Base-by-base conservation (phyloP, 495 filamentous ascomycete genomes). In the Penicillium paradoxum region DNA sequence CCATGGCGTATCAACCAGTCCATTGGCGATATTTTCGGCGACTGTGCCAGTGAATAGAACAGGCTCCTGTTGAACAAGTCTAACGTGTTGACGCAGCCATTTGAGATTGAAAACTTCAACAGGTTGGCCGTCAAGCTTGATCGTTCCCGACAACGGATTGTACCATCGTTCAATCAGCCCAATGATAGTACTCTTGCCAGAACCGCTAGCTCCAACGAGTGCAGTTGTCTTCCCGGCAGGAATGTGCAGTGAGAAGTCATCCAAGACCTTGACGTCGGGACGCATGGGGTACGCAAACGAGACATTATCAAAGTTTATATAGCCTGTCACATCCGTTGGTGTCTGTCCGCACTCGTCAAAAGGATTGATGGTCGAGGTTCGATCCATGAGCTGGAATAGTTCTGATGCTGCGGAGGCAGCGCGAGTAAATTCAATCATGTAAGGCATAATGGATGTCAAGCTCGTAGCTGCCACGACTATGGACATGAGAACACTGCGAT, bases 111-210 rank as follows among this genome's bases (percentile, higher is more conserved):
- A 63, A 0, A 72, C 77, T 44, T 76, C 78, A 40, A 93, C 78
- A 54, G 87, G 80, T 36, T 84, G 79, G 11, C 83, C 89, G 59
- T 93, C 91, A 14, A 95, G 74, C 22, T 81, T 78, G 13, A 95
- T 80, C 13, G 78, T 64, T 24, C 90, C 90, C 33, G 74, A 77
- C 15, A 87, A 76, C 6, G 90, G 89, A 54, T 88, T 80, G 63
- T 95, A 96, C 62, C 91, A 95, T 38, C 90, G 73, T 62, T 95
- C 89, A 1, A 95, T 83, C n/a, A 96, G 68, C 9, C 88, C 90
- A 27, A 95, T 81, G 34, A 96, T 86, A 3, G 90, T 95, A 46
- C 83, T 88, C 66, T 96, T 96, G 46, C 90, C 83, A 49, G 84
- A 85, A 8, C 90, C 88, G 27, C 85, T 86, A 18, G 88, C 80